These are phyloP conservation scores for Cyclocybe aegerita DNA, from an alignment of 768 basidiomycete genomes.

Conservation along the genomic window DNA sequence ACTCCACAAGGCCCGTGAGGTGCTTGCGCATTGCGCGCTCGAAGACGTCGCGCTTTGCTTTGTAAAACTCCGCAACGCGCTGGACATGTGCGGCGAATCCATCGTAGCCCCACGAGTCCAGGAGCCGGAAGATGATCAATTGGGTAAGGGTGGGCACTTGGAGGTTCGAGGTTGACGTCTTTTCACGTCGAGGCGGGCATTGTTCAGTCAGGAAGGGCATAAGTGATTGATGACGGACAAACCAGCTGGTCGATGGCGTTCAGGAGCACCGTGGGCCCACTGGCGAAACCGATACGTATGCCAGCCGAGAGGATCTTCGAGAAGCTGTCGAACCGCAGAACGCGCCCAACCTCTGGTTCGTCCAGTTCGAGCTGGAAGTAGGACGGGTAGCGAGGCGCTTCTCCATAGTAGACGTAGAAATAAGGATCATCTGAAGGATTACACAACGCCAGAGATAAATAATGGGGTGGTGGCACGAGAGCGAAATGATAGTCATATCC, in stretches of 20 bases:
- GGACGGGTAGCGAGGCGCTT: constrained; percentile 61
- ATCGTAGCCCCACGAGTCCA: constrained; percentile 73
- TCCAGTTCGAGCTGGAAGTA: constrained; percentile 81
- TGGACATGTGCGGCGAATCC: constrained; percentile 71
- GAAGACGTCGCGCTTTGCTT: constrained; percentile 72
- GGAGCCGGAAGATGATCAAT: constrained; percentile 54
- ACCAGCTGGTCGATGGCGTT: constrained; percentile 72
- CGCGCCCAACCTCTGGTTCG: constrained; percentile 68
- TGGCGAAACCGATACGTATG: constrained; percentile 81
- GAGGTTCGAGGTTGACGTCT: constrained; percentile 69
- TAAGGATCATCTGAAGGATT: constrained; percentile 56
- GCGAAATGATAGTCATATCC: constrained; percentile 9
- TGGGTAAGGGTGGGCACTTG: constrained; percentile 68
- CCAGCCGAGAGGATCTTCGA: constrained; percentile 84
- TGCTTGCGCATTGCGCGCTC: constrained; percentile 73
- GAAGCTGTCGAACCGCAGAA: constrained; percentile 89
- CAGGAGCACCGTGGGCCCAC: constrained; percentile 69
- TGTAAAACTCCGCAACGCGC: constrained; percentile 73
- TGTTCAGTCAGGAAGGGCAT: too few relatives aligned
- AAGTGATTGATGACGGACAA: constrained; percentile 21
- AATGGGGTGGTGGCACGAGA: background rate
- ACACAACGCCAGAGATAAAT: background rate
- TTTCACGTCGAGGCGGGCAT: constrained; percentile 3
- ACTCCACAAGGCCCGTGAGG: constrained; percentile 73
- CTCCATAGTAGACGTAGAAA: constrained; percentile 75